Conservation (phyloP, 805 yeast species). For the Debaryomyces hansenii region DNA sequence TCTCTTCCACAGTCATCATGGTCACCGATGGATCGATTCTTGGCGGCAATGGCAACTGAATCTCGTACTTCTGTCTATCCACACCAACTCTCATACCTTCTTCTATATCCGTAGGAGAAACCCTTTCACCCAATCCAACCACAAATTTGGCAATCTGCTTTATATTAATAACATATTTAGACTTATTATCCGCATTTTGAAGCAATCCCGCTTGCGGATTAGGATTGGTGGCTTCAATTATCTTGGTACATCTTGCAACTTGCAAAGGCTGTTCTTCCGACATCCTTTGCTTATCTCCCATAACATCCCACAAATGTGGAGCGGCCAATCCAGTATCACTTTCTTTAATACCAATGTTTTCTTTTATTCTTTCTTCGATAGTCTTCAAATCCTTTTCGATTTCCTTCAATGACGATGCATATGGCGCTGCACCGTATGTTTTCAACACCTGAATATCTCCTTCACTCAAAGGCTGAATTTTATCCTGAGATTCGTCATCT, state of each 20-base stretch:
- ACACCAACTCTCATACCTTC: constrained; percentile 99
- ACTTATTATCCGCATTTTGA: constrained; percentile 73
- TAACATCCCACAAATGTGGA: constrained; percentile 95
- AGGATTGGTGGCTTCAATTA: constrained; percentile 63
- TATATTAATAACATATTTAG: constrained; percentile 92
- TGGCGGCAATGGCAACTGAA: constrained; percentile 96
- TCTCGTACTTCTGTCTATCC: constrained; percentile 94
- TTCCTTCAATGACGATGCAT: constrained; percentile 74
- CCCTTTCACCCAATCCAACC: constrained; percentile 94
- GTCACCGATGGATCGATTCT: constrained; percentile 97
- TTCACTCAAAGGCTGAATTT: constrained; percentile 84
- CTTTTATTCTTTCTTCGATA: constrained; percentile 85
- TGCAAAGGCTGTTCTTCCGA: constrained; percentile 93
- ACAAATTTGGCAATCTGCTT: constrained; percentile 98
- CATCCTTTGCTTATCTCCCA: constrained; percentile 93
- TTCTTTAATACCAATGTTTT: constrained; percentile 91
- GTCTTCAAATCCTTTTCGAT: constrained; percentile 85
- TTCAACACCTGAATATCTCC: constrained; percentile 97
- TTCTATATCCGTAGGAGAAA: constrained; percentile 97
- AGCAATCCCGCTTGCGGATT: constrained; percentile 32
- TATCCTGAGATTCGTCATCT: constrained; percentile 63
- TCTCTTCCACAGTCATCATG: constrained; percentile 99
- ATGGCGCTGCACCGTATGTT: constrained; percentile 97
- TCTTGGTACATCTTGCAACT: constrained; percentile 98
- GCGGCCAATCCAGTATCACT: constrained; percentile 98